These are phyloP conservation scores for Candida tibetensis DNA, from an alignment of 805 yeast species.

Conservation along the genomic window DNA sequence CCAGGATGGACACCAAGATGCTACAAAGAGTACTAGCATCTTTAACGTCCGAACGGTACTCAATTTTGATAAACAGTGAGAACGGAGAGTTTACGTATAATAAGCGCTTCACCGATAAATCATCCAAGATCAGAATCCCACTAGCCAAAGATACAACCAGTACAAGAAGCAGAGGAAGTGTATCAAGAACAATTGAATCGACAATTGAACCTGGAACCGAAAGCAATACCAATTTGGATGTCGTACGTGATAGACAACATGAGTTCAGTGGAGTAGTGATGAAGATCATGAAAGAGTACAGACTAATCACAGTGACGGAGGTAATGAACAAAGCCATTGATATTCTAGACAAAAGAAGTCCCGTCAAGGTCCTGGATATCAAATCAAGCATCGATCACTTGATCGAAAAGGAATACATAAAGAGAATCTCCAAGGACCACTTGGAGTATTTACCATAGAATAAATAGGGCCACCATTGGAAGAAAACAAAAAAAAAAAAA, in stretches of 20 bases:
- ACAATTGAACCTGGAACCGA: conserved; percentile 5
- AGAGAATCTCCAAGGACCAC: conserved; percentile 20
- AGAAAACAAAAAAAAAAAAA: no score
- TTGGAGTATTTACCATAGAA: conserved; percentile 32
- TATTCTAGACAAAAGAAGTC: conserved; percentile 20
- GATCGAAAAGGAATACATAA: conserved; percentile 33
- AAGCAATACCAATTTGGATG: no score
- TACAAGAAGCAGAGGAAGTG: conserved; percentile 4
- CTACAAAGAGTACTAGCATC: conserved; percentile 28
- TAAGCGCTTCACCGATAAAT: conserved; percentile 24
- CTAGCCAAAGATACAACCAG: conserved; percentile 17
- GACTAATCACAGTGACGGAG: conserved; percentile 20
- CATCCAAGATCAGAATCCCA: conserved; percentile 28
- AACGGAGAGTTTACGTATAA: conserved; percentile 17
- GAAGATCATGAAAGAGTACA: conserved; percentile 31
- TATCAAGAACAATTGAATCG: conserved; percentile 1
- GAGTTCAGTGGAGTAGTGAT: conserved; percentile 29
- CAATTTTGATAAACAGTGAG: conserved; percentile 19
- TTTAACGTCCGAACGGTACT: conserved; percentile 30
- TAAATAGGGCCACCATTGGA: not conserved
- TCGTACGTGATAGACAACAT: conserved; percentile 23
- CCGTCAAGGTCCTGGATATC: conserved; percentile 27
- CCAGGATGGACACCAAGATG: conserved; percentile 33
- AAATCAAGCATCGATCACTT: conserved; percentile 35
- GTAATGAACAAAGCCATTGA: conserved; percentile 27